phyloP scores from a whole-genome alignment of 2,329 filamentous ascomycete species.

The Talaromyces marneffei region DNA sequence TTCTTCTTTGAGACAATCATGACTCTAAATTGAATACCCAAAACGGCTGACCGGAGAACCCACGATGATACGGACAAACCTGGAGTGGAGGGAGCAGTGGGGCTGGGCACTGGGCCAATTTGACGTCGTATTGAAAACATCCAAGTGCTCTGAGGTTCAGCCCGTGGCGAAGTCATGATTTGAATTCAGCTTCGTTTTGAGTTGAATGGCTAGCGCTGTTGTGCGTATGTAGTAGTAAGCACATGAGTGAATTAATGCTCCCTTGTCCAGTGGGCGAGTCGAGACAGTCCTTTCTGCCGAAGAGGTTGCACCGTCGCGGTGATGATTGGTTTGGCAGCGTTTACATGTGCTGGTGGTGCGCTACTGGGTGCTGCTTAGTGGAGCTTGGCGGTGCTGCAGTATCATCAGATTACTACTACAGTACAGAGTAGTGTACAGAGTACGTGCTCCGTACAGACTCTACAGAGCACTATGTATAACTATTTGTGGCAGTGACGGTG shows the following conservation, averaged over 20 bases:
- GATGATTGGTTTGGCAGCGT: not conserved
- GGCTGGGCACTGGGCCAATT: not conserved
- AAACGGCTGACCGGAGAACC: conserved; percentile 13
- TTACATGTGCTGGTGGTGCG: not conserved
- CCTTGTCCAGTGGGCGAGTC: not conserved
- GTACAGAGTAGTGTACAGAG: too few relatives aligned
- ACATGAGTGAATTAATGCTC: not conserved
- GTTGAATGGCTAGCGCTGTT: not conserved
- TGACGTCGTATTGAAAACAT: conserved; percentile 6
- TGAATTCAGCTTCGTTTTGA: not conserved
- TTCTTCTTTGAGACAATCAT: conserved; percentile 4
- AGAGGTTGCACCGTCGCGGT: not conserved
- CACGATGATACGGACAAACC: not conserved
- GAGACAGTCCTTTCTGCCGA: not conserved
- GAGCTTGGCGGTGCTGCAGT: conserved; percentile 10
- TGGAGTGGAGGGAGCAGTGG: not conserved
- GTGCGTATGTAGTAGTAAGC: not conserved
- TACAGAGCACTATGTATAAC: too few relatives aligned
- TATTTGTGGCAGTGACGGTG: conserved; percentile 2
- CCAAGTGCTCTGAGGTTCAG: not conserved
- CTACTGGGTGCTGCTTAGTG: not conserved
- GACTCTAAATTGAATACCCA: conserved; percentile 9
- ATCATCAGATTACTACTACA: too few relatives aligned
- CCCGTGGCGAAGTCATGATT: not conserved
- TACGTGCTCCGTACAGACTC: too few relatives aligned